Conservation (phyloP, 2,329 filamentous ascomycete genomes). For the Xylariomycetidae sp. region DNA sequence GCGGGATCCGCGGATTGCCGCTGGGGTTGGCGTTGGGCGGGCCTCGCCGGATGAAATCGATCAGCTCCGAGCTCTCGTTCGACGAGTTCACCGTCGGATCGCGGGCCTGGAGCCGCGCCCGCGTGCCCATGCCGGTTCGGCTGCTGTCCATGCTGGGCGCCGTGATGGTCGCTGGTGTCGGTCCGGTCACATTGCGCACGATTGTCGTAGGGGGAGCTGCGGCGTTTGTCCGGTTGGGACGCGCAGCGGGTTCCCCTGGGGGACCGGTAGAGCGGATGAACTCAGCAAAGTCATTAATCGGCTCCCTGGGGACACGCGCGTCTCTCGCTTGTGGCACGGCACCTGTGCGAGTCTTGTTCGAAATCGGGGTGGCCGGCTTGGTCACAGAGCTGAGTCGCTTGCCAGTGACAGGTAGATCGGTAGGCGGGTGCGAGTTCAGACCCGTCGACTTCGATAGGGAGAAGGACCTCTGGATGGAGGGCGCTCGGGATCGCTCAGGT, state of each 20-base stretch:
- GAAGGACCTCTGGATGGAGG: slow-evolving; percentile 34
- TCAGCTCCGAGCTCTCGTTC: slow-evolving; percentile 75
- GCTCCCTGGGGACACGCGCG: slow-evolving; percentile 63
- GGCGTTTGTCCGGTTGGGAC: slow-evolving; percentile 17
- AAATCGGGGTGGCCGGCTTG: slow-evolving; percentile 25
- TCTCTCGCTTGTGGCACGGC: slow-evolving; percentile 55
- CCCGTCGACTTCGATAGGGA: slow-evolving; percentile 35
- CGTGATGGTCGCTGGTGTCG: slow-evolving; percentile 25
- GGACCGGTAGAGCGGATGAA: slow-evolving; percentile 86
- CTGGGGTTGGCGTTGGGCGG: slow-evolving; percentile 57
- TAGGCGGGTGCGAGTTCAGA: slow-evolving; percentile 30
- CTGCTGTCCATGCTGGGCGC: slow-evolving; percentile 34
- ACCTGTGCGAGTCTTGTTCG: slow-evolving; percentile 27
- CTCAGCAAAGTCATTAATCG: slow-evolving; percentile 76
- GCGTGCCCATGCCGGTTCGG: slow-evolving; percentile 33
- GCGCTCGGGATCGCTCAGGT: slow-evolving; percentile 35
- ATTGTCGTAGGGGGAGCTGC: slow-evolving; percentile 17
- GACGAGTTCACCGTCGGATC: slow-evolving; percentile 58
- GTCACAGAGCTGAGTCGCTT: slow-evolving; percentile 24
- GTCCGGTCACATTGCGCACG: slow-evolving; percentile 28
- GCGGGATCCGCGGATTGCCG: slow-evolving; percentile 66
- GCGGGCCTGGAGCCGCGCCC: slow-evolving; percentile 61
- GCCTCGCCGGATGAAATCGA: slow-evolving; percentile 90
- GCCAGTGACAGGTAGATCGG: slow-evolving; percentile 18
- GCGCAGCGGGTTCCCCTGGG: slow-evolving; percentile 30